Evolutionary conservation across 1,284 basidiomycete genomes (phyloP), one percentile per base, ranked within the genome.

Genomic region (Crocinoboletus sp.): DNA sequence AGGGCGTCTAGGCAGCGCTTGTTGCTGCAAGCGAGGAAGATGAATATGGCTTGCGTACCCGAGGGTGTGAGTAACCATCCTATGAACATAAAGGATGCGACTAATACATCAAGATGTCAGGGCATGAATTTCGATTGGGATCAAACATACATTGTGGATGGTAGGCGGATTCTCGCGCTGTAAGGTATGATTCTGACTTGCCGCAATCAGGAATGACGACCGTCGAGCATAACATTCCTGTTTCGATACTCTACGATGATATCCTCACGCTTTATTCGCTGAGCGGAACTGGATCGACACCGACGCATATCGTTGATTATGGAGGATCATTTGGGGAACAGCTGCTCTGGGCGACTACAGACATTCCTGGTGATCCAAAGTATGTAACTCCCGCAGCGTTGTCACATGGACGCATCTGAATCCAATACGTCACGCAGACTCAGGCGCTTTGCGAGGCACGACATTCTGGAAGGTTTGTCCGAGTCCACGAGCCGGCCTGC

Each of bases 91-190:
- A 23, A 25, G 2, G 20, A 29, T 25, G n/a, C n/a, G 5, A 45
- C 37, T 32, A 6, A 62, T 6, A 8, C 9, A 15, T 17, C 20
- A 22, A 16, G 16, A 17, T 24, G 17, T n/a, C 27, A 75, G 73
- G 84, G 84, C 7, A 84, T 84, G 80, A 84, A 83, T 54, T 77
- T 70, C 29, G 83, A 86, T 51, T 87, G 84, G 84, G 82, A 86
- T 53, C 61, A 78, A 52, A 84, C 84, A 0, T 87, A 85, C 53
- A 84, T 87, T 41, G 64, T 82, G 19, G 84, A 86, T 54, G 84
- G 83, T 78, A 51, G 50, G 67, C 51, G 9, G 30, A 17, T 13
- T n/a, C 5, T 22, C 5, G 20, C 37, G 15, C 5, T 17, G 8
- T 17, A 11, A n/a, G 20, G 17, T 12, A 29, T 25, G 6, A 22